Base-by-base conservation (phyloP, 371 early-diverging fungal species). In the Apophysomyces elegans region DNA sequence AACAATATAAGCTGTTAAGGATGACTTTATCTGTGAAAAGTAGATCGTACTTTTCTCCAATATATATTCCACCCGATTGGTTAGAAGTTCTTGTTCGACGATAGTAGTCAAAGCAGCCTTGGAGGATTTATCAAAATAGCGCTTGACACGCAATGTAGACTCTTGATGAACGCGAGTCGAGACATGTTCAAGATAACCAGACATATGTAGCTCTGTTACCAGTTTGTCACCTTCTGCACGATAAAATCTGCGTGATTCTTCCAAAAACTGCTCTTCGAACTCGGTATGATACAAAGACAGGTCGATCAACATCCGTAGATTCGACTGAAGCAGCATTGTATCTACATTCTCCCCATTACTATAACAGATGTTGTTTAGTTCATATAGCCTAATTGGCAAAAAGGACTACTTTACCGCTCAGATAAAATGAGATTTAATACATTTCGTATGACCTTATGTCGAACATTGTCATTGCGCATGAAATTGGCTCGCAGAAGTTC, bases 301-400 rank as follows among this genome's bases (percentile, higher is more conserved):
- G 56, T 95, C 96, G 41, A 90, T 72, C 57, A 93, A 71, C 93
- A 95, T 95, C 13, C 86, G 85, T 43, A 94, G 64, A 26, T 90
- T 76, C 1, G 88, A 84, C 36, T 85, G 79, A 16, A 95, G 69
- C 18, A 90, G 65, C 11, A 72, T 54, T 2, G 83, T 75, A 56
- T 88, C 78, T 14, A 87, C 74, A 7, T 72, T 71, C 18, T 87
- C 84, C 0, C 88, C 90, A 44, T 64, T 64, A 64, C 65, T 62
- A 21, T 12, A 7, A 5, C 47, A 18, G n/a, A 58, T 21, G 5
- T 56, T 13, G 16, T 13, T 32, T 44, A 36, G 18, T 41, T 54
- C 37, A 26, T 16, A 65, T 26, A 26, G 32, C 7, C 14, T 9
- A 1, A 14, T 47, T 1, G 41, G 13, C 54, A 66, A 21, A 9